Base-by-base conservation (phyloP, 257 asterid genomes). In the Mentha longifolia region DNA sequence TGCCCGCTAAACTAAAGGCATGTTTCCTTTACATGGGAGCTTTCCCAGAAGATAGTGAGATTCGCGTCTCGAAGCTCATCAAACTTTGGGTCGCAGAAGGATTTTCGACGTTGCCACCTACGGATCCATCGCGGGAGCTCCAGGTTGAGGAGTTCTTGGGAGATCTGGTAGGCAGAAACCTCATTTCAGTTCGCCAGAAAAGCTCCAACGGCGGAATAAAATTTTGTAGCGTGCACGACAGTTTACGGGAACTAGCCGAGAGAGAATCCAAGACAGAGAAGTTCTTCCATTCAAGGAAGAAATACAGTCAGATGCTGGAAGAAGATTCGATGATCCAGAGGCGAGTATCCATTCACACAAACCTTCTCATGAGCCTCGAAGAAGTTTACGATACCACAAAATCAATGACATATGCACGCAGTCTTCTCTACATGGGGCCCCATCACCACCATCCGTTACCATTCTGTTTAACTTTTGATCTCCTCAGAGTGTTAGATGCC, bases 81-180 rank as follows among this genome's bases (percentile, higher is more conserved):
- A 55, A 11, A 16, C 16, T 75, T 5, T 81, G 85, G 86, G 81
- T 82, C 30, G 83, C 81, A 2, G 86, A 78, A 31, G 83, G 79
- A 6, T 65, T 82, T 31, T 9, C 78, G 7, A 11, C 39, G 4
- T 8, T 4, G 3, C 42, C 42, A 37, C 4, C 6, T 1, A 1
- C 42, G 3, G 42, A 5, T 37, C 4, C 42, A 4, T 1, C 9
- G 1, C 6, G 1, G 42, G 42, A 37, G 4, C 3, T 0, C 0
- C 0, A 1, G 42, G 42, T 4, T 1, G 8, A 37, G 4, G 3
- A 0, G 4, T 17, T 3, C 12, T 6, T 51, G 57, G 57, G 6
- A 12, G 28, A 51, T 17, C 57, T 51, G 1, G 7, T 51, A 0
- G 57, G 57, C 28, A 51, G 57, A 16, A 51, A 51, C 16, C 57